Evolutionary conservation across 352 stramenopile genomes (phyloP), one percentile per base, ranked within the genome.

Genomic region (Pythium biforme): DNA sequence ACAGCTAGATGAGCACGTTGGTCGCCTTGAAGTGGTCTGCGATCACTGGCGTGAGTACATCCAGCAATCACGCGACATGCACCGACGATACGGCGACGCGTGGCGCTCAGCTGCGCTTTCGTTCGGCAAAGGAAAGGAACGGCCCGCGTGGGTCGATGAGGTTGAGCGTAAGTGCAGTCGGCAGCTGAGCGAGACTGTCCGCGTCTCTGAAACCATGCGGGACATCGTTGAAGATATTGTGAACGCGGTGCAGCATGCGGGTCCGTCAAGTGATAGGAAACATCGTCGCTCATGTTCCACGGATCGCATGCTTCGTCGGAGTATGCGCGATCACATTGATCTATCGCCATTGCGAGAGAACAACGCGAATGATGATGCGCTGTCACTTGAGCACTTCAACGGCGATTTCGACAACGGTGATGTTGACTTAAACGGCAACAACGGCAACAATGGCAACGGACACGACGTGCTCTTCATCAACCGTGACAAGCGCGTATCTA

Each of bases 1-100:
- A n/a, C 76, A 86, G 54, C 65, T 88, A 25, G 80, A 89, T 33
- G 80, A 89, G 56, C 82, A 76, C 26, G 64, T 89, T 45, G 74
- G 70, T 2, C 73, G 77, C 3, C 69, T 92, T 59, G 77, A 89
- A 53, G 59, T 79, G 23, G 59, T 87, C 15, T 76, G 75, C 12
- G 69, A 87, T 64, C 72, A 73, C 14, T 89, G 77, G 82, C 52
- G 68, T 31, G 76, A 87, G 37, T 83, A 79, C 26, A 60, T 86
- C n/a, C 65, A 65, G 22, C 75, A 89, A 48, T 75, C 79, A n/a
- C 68, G 72, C 14, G 74, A 89, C 27, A 62, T 89, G 5, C 75
- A 87, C 25, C 66, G 68, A 11, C 74, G 73, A 2, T 87, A 88
- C 43, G 64, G 69, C 20, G 74, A 87, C 11, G 75, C 68, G 0